phyloP scores from a whole-genome alignment of 2,329 filamentous ascomycete species.

The Celoporthe dispersa region DNA sequence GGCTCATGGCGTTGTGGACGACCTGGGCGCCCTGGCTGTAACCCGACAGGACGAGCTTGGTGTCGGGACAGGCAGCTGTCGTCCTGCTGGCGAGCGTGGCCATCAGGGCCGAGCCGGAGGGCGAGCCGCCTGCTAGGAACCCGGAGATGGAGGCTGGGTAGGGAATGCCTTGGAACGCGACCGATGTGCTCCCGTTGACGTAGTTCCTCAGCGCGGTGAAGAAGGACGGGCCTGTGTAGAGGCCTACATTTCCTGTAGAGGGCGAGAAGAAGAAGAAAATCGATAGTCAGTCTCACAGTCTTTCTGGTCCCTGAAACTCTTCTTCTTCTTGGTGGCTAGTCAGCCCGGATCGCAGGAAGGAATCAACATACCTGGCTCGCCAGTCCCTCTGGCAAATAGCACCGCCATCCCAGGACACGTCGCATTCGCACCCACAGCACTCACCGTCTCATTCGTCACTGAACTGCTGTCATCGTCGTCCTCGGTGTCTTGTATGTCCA shows the following conservation, averaged over 20 bases:
- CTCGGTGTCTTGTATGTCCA: slow-evolving; percentile 4
- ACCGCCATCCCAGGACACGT: slow-evolving; percentile 27
- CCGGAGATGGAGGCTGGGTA: slow-evolving; percentile 35
- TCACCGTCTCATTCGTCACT: slow-evolving; percentile 12
- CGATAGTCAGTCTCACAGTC: neutral
- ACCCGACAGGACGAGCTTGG: slow-evolving; percentile 47
- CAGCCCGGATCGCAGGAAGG: too few species aligned
- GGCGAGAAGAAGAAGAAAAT: neutral
- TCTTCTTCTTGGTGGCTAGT: neutral
- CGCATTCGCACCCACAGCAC: slow-evolving; percentile 17
- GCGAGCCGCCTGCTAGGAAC: slow-evolving; percentile 34
- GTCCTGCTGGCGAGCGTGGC: slow-evolving; percentile 34
- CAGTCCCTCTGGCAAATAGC: slow-evolving; percentile 24
- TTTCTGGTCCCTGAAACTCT: neutral
- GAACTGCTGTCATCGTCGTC: slow-evolving; percentile 6
- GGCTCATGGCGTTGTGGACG: slow-evolving; percentile 36
- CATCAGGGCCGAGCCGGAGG: slow-evolving; percentile 23
- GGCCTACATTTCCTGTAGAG: slow-evolving; percentile 35
- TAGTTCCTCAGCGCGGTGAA: slow-evolving; percentile 32
- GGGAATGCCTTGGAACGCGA: slow-evolving; percentile 37
- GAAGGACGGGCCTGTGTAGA: slow-evolving; percentile 35
- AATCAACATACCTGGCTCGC: slow-evolving; percentile 18
- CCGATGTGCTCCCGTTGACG: slow-evolving; percentile 27
- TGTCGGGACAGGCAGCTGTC: slow-evolving; percentile 40
- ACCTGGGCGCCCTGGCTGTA: slow-evolving; percentile 41